Percentiles rank a stretch among this genome's conserved stretches.
Evolutionary conservation across 2,329 filamentous ascomycete species (phyloP).

Genomic region (Aspergillus pseudotamarii): DNA sequence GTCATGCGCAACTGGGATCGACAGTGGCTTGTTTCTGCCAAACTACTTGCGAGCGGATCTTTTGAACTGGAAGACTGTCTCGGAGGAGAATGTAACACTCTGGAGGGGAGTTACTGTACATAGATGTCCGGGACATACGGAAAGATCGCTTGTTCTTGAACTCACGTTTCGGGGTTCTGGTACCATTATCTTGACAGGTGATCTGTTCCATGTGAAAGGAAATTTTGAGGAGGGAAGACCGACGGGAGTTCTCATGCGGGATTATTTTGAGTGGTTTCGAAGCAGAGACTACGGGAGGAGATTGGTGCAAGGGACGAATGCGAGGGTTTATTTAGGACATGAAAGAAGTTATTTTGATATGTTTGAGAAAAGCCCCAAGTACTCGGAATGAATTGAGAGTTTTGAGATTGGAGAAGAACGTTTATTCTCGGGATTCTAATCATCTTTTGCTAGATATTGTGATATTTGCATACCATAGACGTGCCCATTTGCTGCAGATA

Average conservation of each 20-base stretch:
- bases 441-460: too few relatives aligned
- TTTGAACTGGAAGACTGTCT: constrained; percentile 3
- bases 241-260: constrained; percentile 1
- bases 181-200: neutral
- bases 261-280: constrained; percentile 4
- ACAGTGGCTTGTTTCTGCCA: neutral
- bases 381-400: neutral
- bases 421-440: too few relatives aligned
- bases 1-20: neutral
- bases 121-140: neutral
- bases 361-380: neutral
- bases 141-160: neutral
- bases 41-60: neutral
- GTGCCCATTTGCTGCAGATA: too few relatives aligned
- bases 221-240: neutral
- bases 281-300: constrained; percentile 3
- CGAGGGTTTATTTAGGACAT: constrained; percentile 6
- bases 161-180: neutral
- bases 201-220: constrained; percentile 1
- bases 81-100: neutral
- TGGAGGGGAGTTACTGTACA: neutral
- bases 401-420: too few relatives aligned
- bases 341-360: constrained; percentile 4
- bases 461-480: too few relatives aligned
- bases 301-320: constrained; percentile 4